phyloP scores from a whole-genome alignment of 139 green algal genomes.

The Chlorella ohadii region DNA sequence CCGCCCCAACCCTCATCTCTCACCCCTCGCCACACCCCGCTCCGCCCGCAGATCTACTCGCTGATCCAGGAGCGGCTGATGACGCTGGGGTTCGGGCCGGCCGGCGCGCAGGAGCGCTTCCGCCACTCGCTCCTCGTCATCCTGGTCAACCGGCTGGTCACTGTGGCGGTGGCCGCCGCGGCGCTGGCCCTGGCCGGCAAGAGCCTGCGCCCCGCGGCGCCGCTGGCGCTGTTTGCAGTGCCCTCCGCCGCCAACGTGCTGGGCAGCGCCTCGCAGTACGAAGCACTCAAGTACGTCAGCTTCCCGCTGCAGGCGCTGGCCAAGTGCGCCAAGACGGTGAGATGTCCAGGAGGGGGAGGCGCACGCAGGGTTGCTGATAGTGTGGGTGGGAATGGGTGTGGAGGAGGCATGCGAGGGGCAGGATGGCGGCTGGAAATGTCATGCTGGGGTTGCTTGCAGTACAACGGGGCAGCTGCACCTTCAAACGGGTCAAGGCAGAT shows the following conservation, averaged over 20 bases:
- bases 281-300: conserved; percentile 96
- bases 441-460: too few species aligned
- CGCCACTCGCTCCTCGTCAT: conserved; percentile 93
- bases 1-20: too few species aligned
- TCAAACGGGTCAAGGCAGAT: too few species aligned
- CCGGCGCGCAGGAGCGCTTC: conserved; percentile 28
- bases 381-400: background rate
- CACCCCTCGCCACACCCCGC: too few species aligned
- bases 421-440: too few species aligned
- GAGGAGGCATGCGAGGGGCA: too few species aligned
- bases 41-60: conserved; percentile 42
- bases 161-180: conserved; percentile 60
- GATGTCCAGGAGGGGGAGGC: background rate
- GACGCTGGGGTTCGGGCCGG: conserved; percentile 38
- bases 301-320: conserved; percentile 95
- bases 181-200: conserved; percentile 51
- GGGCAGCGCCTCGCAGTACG: conserved; percentile 96
- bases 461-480: too few species aligned
- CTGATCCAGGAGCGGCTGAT: conserved; percentile 52
- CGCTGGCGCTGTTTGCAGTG: conserved; percentile 68
- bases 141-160: conserved; percentile 91
- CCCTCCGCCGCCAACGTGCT: conserved; percentile 93
- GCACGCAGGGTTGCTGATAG: too few species aligned
- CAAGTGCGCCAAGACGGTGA: conserved; percentile 97
- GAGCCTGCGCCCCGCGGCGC: conserved; percentile 57